Evolutionary conservation across 768 basidiomycete genomes (phyloP).

Genomic region (Suillus spraguei): DNA sequence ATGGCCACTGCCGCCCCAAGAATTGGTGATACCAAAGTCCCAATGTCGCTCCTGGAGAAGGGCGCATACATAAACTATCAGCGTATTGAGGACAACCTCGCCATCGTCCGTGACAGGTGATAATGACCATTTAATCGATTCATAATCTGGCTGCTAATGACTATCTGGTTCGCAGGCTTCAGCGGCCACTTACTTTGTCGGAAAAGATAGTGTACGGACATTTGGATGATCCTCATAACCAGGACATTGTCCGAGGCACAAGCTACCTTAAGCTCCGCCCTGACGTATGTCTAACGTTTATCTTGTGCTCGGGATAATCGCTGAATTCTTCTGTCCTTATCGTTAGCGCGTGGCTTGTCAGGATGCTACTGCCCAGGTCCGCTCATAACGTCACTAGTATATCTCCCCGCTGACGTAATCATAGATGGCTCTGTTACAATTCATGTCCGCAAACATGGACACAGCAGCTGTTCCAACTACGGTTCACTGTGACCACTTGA

Average conservation of each 20-base stretch:
- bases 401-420: slow-evolving; percentile 29
- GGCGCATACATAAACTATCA: slow-evolving; percentile 91
- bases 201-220: slow-evolving; percentile 99
- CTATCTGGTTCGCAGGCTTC: slow-evolving; percentile 53
- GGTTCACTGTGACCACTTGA: slow-evolving; percentile 99
- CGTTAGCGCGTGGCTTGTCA: slow-evolving; percentile 84
- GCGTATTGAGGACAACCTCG: slow-evolving; percentile 97
- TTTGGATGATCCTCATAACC: slow-evolving; percentile 90
- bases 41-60: slow-evolving; percentile 86
- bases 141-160: background rate
- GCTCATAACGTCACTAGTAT: slow-evolving; percentile 24
- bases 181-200: slow-evolving; percentile 89
- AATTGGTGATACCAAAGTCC: slow-evolving; percentile 88
- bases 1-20: slow-evolving; percentile 82
- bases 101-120: slow-evolving; percentile 81
- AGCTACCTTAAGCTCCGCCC: slow-evolving; percentile 98
- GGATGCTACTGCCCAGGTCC: slow-evolving; percentile 86
- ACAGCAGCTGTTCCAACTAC: slow-evolving; percentile 97
- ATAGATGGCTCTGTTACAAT: slow-evolving; percentile 99
- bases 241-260: slow-evolving; percentile 88
- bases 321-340: slow-evolving; percentile 15
- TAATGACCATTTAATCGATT: slow-evolving; percentile 10
- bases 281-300: slow-evolving; percentile 64
- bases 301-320: background rate
- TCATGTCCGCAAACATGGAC: slow-evolving; percentile 99